phyloP scores from a whole-genome alignment of 1,284 basidiomycete genomes.

The Leccinum pallidistipes region DNA sequence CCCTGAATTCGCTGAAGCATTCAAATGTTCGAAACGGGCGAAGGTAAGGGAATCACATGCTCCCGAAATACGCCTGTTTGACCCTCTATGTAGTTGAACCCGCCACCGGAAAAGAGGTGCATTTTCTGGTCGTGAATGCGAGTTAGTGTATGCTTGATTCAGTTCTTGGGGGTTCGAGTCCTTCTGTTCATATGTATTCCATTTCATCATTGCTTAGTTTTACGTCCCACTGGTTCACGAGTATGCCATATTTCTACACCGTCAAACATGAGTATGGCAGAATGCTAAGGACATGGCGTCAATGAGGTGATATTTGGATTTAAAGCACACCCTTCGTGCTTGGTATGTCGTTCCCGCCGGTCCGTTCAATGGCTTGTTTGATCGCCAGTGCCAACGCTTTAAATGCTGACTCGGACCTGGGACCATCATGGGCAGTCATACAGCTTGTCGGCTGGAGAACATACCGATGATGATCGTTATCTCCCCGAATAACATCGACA shows the following conservation, averaged over 20 bases:
- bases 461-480: constrained; percentile 97
- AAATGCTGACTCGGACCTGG: constrained; percentile 93
- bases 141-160: constrained; percentile 6
- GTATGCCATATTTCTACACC: not conserved
- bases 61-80: constrained; percentile 12
- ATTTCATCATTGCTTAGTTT: constrained; percentile 1
- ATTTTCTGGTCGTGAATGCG: constrained; percentile 57
- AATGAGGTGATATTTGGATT: constrained; percentile 21
- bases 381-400: constrained; percentile 97
- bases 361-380: constrained; percentile 88
- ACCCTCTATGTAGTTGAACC: constrained; percentile 52
- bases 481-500: constrained; percentile 90
- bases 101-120: constrained; percentile 64
- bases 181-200: constrained; percentile 22
- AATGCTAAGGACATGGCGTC: not conserved
- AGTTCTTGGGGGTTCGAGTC: constrained; percentile 8
- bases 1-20: constrained; percentile 77
- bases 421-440: constrained; percentile 3
- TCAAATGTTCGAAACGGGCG: constrained; percentile 68
- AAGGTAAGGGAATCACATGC: constrained; percentile 46
- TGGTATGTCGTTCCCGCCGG: constrained; percentile 90
- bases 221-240: not conserved
- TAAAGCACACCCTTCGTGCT: constrained; percentile 94
- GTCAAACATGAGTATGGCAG: not conserved
- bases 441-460: constrained; percentile 23